Evolutionary conservation across 2,329 filamentous ascomycete genomes (phyloP), one percentile per base, ranked within the genome.

Genomic region (Mollisiaceae sp.): DNA sequence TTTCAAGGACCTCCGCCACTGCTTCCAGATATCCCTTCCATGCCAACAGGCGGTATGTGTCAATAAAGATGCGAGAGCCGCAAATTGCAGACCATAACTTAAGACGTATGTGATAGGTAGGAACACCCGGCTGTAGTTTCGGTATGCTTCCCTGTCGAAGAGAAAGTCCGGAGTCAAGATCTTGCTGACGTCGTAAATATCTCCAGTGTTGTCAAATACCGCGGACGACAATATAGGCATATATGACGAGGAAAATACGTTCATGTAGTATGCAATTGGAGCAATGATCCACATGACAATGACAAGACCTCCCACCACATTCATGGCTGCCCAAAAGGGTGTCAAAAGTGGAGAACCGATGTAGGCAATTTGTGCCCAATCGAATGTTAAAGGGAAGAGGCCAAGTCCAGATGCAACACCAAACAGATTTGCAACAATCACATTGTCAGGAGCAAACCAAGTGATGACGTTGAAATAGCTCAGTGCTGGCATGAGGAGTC

Each of bases 381-480:
- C 93, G 74, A 97, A 96, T 0, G 93, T 96, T 72, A 97, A 76
- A 0, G 93, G 93, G 67, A 96, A 93, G 39, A 97, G 79, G 0
- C 92, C 92, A 15, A 97, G 83, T 2, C 93, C 93, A 1, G 92
- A 94, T n/a, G 88, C 86, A 18, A 94, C 90, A 18, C 93, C 93
- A 74, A 96, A 96, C 69, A 97, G 81, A 76, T 96, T 96, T 36
- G 93, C 90, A 54, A 96, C 81, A 2, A 96, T 88, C n/a, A 95
- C 90, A 71, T 90, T 96, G 70, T 93, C 89, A 0, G 93, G 93
- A 2, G 91, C 91, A 76, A 94, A 91, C 92, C 92, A 97, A 15
- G 93, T 96, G 65, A 96, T 82, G 68, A 94, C 90, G 76, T 89
- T 96, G 82, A 96, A 97, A 78, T 94, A 95, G 78, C 91, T 94